These are phyloP conservation scores for Kingdonia uniflora DNA, from an alignment of 164 flowering plant genomes.

Conservation along the genomic window DNA sequence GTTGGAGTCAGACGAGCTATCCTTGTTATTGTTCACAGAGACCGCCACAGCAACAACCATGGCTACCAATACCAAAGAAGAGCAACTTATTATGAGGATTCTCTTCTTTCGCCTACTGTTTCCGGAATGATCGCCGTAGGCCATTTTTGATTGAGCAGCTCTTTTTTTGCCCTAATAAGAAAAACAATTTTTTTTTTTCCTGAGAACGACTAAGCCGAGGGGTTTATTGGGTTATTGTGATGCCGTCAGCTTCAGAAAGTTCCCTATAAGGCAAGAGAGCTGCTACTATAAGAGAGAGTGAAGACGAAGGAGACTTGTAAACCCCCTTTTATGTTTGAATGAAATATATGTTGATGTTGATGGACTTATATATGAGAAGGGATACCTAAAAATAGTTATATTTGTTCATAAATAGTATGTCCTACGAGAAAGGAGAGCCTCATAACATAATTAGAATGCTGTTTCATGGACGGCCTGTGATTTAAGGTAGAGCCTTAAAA, in stretches of 20 bases:
- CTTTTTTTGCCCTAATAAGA: not conserved
- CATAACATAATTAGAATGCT: no score
- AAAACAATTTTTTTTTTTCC: not conserved
- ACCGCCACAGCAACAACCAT: conserved; percentile 46
- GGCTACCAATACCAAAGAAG: conserved; percentile 41
- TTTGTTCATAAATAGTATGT: conserved; percentile 2
- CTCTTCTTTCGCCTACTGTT: no score
- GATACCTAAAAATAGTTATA: conserved; percentile 3
- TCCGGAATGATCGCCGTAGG: no score
- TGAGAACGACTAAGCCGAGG: not conserved
- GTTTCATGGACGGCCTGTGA: no score
- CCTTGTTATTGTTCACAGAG: no score
- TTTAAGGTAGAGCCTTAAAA: no score
- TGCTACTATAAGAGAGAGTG: not conserved
- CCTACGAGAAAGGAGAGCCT: conserved; percentile 10
- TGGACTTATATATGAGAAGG: conserved; percentile 4
- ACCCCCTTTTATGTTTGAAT: not conserved
- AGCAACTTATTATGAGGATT: conserved; percentile 25
- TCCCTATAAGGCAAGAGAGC: conserved; percentile 10
- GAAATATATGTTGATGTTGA: not conserved
- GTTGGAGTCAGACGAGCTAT: not conserved
- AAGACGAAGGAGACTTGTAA: not conserved
- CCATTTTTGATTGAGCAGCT: conserved; percentile 1
- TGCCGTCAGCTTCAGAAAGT: not conserved
- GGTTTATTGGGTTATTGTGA: no score